These are phyloP conservation scores for Boletus subcaerulescens DNA, from an alignment of 768 basidiomycete species.

Conservation along the genomic window DNA sequence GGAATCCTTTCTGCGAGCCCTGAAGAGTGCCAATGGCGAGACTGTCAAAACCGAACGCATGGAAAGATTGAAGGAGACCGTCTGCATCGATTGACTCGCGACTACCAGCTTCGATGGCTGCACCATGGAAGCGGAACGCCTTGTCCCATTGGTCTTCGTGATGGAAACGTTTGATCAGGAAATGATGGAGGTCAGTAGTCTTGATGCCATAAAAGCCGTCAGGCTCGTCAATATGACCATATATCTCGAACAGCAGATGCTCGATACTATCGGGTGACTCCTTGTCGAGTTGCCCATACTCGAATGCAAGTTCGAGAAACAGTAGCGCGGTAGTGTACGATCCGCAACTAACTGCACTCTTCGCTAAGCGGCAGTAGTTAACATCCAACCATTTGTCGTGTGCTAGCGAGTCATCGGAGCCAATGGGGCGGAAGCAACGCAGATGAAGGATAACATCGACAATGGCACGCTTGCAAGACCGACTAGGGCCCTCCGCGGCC, in stretches of 20 bases:
- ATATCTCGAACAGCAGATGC: conserved; percentile 85
- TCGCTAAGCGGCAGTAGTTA: conserved; percentile 68
- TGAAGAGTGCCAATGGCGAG: conserved; percentile 75
- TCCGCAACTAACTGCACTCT: conserved; percentile 71
- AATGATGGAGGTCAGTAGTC: conserved; percentile 69
- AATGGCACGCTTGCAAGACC: conserved; percentile 55
- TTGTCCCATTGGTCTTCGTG: conserved; percentile 94
- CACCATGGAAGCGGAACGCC: conserved; percentile 88
- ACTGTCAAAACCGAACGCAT: conserved; percentile 85
- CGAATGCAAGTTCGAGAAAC: conserved; percentile 78
- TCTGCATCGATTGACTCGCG: conserved; percentile 43
- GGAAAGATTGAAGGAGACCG: conserved; percentile 76
- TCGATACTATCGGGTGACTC: conserved; percentile 44
- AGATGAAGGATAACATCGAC: conserved; percentile 80
- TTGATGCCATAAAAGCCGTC: conserved; percentile 97
- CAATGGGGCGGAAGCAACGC: conserved; percentile 55
- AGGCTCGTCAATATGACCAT: conserved; percentile 93
- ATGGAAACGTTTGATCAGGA: conserved; percentile 81
- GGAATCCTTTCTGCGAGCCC: conserved; percentile 35
- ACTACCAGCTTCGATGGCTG: conserved; percentile 65
- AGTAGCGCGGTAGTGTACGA: conserved; percentile 88
- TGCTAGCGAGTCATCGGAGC: conserved; percentile 39
- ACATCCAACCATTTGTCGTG: conserved; percentile 82
- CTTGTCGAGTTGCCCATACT: conserved; percentile 37
- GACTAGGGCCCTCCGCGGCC: conserved; percentile 21